A percentile compares a stretch with the other conserved stretches of the same genome.
phyloP scores from a whole-genome alignment of 495 filamentous ascomycete species.

The Daldinia concentrica region DNA sequence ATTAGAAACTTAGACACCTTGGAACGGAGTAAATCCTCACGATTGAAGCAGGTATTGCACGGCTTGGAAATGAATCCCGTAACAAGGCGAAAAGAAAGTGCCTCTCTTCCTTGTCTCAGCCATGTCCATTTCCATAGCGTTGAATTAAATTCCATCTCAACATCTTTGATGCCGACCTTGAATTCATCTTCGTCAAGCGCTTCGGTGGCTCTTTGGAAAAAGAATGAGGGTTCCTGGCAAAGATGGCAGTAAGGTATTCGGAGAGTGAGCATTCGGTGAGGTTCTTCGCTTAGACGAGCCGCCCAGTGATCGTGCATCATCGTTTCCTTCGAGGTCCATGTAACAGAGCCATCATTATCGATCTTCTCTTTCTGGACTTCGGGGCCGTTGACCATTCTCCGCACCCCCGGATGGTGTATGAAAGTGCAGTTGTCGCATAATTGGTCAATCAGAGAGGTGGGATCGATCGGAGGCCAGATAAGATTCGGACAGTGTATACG shows the following conservation, averaged over 20 bases:
- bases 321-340: neutral
- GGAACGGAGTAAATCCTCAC: constrained; percentile 1
- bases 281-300: constrained; percentile 17
- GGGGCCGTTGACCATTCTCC: neutral
- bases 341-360: neutral
- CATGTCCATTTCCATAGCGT: constrained; percentile 23
- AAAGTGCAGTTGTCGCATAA: neutral
- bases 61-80: constrained; percentile 27
- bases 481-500: neutral
- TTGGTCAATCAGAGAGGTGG: neutral
- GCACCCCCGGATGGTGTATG: neutral
- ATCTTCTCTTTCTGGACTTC: neutral
- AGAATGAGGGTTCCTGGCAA: constrained; percentile 18
- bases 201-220: neutral
- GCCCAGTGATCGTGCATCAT: neutral
- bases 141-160: constrained; percentile 9
- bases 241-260: constrained; percentile 24
- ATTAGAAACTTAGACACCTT: neutral
- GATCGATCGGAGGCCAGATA: constrained; percentile 3
- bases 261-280: constrained; percentile 19
- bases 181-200: neutral
- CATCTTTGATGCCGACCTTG: constrained; percentile 1
- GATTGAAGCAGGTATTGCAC: constrained; percentile 16
- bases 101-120: neutral
- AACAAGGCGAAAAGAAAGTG: neutral